A percentile compares a stretch with the other conserved stretches of the same genome.
Evolutionary conservation across 176 grass and related monocot genomes (phyloP).

Genomic region (Microstegium vimineum): DNA sequence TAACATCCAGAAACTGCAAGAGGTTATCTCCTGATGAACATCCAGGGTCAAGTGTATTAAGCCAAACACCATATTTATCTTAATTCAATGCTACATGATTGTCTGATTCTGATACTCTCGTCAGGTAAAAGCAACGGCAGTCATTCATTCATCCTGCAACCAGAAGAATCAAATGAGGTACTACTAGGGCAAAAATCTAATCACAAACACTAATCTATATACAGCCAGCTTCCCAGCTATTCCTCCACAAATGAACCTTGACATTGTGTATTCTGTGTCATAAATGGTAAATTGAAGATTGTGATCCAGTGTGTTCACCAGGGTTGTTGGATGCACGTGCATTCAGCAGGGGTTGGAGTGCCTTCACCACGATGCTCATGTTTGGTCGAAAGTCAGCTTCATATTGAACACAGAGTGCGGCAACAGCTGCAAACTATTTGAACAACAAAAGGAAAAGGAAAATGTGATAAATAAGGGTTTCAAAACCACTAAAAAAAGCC

Average conservation of each 20-base stretch:
- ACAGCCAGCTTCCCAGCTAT: constrained; percentile 8
- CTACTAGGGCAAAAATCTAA: not conserved
- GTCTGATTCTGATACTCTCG: not conserved
- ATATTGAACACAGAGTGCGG: constrained; percentile 51
- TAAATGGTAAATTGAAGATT: not conserved
- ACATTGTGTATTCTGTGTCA: not conserved
- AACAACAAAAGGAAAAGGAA: constrained; percentile 3
- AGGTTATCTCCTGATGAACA: not conserved
- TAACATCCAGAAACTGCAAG: not conserved
- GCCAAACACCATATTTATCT: not conserved
- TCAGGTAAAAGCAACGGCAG: not conserved
- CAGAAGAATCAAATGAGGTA: not conserved
- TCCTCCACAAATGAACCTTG: not conserved
- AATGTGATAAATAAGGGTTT: not conserved
- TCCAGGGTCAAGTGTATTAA: not conserved
- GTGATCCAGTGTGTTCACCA: constrained; percentile 27
- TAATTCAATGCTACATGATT: not conserved
- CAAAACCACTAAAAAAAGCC: not conserved
- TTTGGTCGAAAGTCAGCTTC: constrained; percentile 56
- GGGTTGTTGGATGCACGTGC: constrained; percentile 36
- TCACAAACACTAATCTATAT: not conserved
- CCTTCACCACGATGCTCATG: constrained; percentile 62
- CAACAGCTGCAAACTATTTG: constrained; percentile 47
- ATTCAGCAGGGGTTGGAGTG: constrained; percentile 46
- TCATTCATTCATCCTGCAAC: constrained; percentile 7